Base-by-base conservation (phyloP, 768 basidiomycete genomes). In the Tricholoma saponaceum region DNA sequence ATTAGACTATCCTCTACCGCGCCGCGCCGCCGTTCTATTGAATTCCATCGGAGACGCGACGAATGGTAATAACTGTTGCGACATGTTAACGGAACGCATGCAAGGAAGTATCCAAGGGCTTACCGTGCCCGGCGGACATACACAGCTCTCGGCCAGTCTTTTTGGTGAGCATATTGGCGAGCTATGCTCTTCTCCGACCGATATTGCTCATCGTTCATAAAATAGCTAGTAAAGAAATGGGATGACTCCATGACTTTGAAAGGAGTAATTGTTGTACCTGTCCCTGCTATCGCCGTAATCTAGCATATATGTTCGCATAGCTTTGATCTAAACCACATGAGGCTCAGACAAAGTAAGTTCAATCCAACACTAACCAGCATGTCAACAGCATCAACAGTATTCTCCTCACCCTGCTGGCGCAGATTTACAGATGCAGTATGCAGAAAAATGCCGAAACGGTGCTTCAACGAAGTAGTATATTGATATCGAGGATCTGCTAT, bases 321-420 rank as follows among this genome's bases (percentile, higher is more conserved):
- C 85, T 49, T 82, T 77, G 49, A 90, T 76, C 86, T 89, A 60
- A 54, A 20, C 28, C 47, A 50, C 23, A 58, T 54, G 16, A 58
- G 52, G 22, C 58, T 23, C 20, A 25, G 41, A 25, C 32, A 35
- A 46, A 13, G 25, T 22, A 8, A 30, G 18, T 20, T 28, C 7
- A 26, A 20, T 47, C 54, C 28, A 26, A 18, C 14, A 72, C 82
- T 55, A 62, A 89, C 89, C 56, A 91, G 74, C 67, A 84, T 81
- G 61, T 87, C 82, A 16, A 92, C 87, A 5, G 87, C 85, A 70
- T 95, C 92, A 7, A 95, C 83, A 2, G 86, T 87, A 61, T 87
- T 89, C 70, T 90, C 87, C 65, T 89, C 86, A 5, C 89, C 90
- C 69, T 90, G 89, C 58, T 83, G 79, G 33, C 80, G 80, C 61